Evolutionary conservation across 805 yeast species (phyloP).

Genomic region (Naumovozyma dairenensis): DNA sequence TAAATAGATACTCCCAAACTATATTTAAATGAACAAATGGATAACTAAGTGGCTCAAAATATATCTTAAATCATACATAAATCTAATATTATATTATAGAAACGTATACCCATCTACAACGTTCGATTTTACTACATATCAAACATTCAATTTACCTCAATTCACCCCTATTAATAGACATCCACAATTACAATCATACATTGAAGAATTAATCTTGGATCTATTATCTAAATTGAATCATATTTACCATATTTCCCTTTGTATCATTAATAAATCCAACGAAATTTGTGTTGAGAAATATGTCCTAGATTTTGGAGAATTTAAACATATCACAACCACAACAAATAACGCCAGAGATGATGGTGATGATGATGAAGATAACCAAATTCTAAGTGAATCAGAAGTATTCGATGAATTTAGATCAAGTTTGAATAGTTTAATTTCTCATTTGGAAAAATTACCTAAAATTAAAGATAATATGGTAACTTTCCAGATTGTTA

Average conservation of each 20-base stretch:
- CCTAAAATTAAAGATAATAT: constrained; percentile 17
- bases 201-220: constrained; percentile 28
- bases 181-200: constrained; percentile 34
- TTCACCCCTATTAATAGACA: constrained; percentile 37
- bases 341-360: too few relatives aligned
- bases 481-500: constrained; percentile 23
- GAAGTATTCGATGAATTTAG: constrained; percentile 27
- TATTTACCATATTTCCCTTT: constrained; percentile 16
- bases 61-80: constrained; percentile 31
- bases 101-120: constrained; percentile 30
- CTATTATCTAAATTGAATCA: constrained; percentile 17
- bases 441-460: constrained; percentile 18
- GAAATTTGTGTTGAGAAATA: constrained; percentile 20
- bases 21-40: constrained; percentile 14
- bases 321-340: constrained; percentile 13
- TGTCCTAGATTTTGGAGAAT: constrained; percentile 26
- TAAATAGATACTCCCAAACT: too few relatives aligned
- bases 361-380: constrained; percentile 10
- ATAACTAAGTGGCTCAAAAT: constrained; percentile 23
- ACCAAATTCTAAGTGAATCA: constrained; percentile 10
- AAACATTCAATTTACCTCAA: constrained; percentile 34
- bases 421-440: constrained; percentile 24
- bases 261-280: constrained; percentile 15
- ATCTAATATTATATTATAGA: constrained; percentile 30
- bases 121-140: constrained; percentile 29